phyloP scores from a whole-genome alignment of 2,329 filamentous ascomycete genomes.

The Onygenales sp. region DNA sequence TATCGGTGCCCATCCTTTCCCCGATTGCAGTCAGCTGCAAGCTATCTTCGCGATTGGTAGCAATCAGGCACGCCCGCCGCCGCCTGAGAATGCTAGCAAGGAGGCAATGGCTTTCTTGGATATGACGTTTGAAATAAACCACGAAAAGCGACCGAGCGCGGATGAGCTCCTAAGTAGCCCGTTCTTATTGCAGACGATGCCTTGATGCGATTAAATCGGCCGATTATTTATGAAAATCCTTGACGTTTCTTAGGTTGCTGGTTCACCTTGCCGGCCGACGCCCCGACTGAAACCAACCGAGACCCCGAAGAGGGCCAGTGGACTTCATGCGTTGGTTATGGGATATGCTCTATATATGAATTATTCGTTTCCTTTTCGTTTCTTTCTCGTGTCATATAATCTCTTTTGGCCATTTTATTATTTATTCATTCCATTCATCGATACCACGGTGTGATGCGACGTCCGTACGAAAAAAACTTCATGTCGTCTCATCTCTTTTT shows the following conservation, averaged over 20 bases:
- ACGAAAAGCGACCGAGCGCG: slow-evolving; percentile 82
- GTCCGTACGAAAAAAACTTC: no score
- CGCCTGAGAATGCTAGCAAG: slow-evolving; percentile 75
- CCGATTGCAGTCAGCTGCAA: slow-evolving; percentile 91
- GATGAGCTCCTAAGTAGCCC: slow-evolving; percentile 79
- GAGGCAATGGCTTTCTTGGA: slow-evolving; percentile 77
- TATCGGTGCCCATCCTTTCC: slow-evolving; percentile 91
- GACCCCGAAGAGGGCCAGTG: no score
- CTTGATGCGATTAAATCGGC: slow-evolving; percentile 26
- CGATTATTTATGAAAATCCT: neutral
- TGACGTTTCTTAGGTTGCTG: neutral
- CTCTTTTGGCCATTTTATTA: no score
- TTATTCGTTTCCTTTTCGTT: no score
- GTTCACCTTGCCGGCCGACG: no score
- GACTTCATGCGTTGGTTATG: no score
- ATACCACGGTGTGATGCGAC: no score
- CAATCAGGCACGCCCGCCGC: slow-evolving; percentile 73
- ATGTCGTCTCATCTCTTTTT: no score
- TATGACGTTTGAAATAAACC: slow-evolving; percentile 91
- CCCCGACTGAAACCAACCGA: neutral
- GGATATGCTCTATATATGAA: no score
- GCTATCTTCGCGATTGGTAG: slow-evolving; percentile 98
- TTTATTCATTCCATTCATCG: no score
- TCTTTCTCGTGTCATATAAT: no score
- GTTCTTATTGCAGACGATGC: slow-evolving; percentile 63